A percentile compares a stretch with the other conserved stretches of the same genome.
Evolutionary conservation across 202 grass and related monocot genomes (phyloP).

Genomic region (Schoenoplectus tabernaemontani): DNA sequence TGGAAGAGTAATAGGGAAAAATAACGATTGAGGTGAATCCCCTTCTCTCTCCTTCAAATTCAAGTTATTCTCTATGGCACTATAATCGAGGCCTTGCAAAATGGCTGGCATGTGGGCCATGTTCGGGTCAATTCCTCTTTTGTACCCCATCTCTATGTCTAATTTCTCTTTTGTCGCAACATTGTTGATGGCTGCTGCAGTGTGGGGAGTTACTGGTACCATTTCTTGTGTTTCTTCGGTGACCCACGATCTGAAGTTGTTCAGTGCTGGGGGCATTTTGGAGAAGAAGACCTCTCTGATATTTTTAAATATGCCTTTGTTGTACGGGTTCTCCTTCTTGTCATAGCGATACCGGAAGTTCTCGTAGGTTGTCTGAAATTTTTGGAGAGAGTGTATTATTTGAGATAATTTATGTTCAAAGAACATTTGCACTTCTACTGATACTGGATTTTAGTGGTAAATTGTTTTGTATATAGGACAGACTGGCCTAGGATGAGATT

Average conservation of each 20-base stretch:
- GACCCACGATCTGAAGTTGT: slow-evolving; percentile 69
- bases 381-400: neutral
- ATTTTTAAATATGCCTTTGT: slow-evolving; percentile 45
- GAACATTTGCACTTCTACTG: neutral
- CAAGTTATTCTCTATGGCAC: slow-evolving; percentile 36
- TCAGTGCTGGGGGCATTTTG: slow-evolving; percentile 55
- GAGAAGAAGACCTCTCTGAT: slow-evolving; percentile 56
- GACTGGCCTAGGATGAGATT: neutral
- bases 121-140: slow-evolving; percentile 11
- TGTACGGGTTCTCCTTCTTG: slow-evolving; percentile 86
- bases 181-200: slow-evolving; percentile 28
- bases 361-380: slow-evolving; percentile 81
- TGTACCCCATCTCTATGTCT: slow-evolving; percentile 52
- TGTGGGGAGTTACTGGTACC: slow-evolving; percentile 17
- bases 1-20: slow-evolving; percentile 15
- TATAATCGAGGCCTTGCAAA: slow-evolving; percentile 48
- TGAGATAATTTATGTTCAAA: neutral
- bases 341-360: slow-evolving; percentile 89
- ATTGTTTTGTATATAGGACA: neutral
- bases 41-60: slow-evolving; percentile 44
- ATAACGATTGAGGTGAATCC: slow-evolving; percentile 37
- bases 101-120: slow-evolving; percentile 31
- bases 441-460: neutral
- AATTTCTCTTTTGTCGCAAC: slow-evolving; percentile 13
- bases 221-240: slow-evolving; percentile 6